Percentiles rank a stretch among this genome's conserved stretches.
phyloP scores from a whole-genome alignment of 805 yeast species.

The Clavispora santaluciae region DNA sequence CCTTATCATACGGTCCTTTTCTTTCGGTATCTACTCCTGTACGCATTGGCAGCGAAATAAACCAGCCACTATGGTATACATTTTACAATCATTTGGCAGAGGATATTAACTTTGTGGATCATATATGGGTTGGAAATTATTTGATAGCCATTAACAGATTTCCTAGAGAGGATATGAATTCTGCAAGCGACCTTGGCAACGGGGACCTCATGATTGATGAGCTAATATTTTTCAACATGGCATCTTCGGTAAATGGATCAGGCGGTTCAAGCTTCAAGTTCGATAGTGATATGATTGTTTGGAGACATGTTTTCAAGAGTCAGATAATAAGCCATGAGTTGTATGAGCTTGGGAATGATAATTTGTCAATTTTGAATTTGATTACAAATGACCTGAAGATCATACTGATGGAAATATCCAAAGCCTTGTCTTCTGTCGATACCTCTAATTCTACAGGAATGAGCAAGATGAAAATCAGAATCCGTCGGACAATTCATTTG shows the following conservation, averaged over 20 bases:
- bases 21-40: conserved; percentile 15
- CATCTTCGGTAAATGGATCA: conserved; percentile 26
- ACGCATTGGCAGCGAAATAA: conserved; percentile 12
- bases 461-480: conserved; percentile 24
- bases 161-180: conserved; percentile 8
- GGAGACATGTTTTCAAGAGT: conserved; percentile 33
- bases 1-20: conserved; percentile 10
- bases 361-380: conserved; percentile 16
- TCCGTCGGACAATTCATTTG: conserved; percentile 30
- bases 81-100: conserved; percentile 31
- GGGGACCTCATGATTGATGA: conserved; percentile 27
- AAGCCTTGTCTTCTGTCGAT: conserved; percentile 2
- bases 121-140: conserved; percentile 33
- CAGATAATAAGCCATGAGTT: conserved; percentile 19
- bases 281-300: conserved; percentile 35
- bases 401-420: conserved; percentile 22
- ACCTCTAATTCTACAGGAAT: conserved; percentile 2
- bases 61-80: conserved; percentile 38
- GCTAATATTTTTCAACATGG: conserved; percentile 29
- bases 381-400: conserved; percentile 28
- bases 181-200: conserved; percentile 3
- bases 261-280: conserved; percentile 28
- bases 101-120: conserved; percentile 29
- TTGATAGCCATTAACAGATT: conserved; percentile 31
- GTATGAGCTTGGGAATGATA: not conserved